Evolutionary conservation across 208 protist genomes (phyloP), one percentile per base, ranked within the genome.

Genomic region (Crithidia acanthocephali): DNA sequence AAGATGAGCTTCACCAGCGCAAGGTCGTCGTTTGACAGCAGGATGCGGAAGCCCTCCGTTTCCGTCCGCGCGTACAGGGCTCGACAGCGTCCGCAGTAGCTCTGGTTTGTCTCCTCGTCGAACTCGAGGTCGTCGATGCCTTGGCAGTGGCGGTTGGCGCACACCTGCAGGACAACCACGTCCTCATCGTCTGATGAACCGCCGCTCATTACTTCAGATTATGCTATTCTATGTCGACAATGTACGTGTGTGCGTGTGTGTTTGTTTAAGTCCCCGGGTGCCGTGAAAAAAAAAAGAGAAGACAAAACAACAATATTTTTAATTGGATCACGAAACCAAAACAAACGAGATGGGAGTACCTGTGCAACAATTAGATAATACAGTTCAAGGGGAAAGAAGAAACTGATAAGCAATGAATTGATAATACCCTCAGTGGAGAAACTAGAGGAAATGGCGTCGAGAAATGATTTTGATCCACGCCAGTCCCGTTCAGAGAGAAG

Each of bases 51-150:
- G 55, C 87, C 91, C 32, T 93, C 86, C 25, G 63, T 77, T 52
- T 83, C 80, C 4, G 88, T 83, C 30, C 80, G 83, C 2, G 81
- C 82, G 67, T 86, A 93, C 16, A 93, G 58, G 13, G 63, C 76
- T 8, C 91, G 83, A 53, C 91, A 95, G 28, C 73, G 75, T 28
- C 74, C 84, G 65, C 91, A 95, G 72, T 93, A 95, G 64, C 82
- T 84, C 55, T 86, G 79, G 18, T 81, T 82, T 6, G 77, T 91
- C 47, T 93, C 84, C 58, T 80, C 82, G 56, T 95, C 87, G 37
- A 90, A 93, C 55, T 92, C 59, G 3, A 95, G 73, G 60, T 92
- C 75, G 20, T 93, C 91, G 32, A 93, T 93, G 53, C 83, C 81
- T 27, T 85, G 77, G 67, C 91, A 95, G 40, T 84, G 75, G 28